phyloP scores from a whole-genome alignment of 371 early-diverging fungal genomes.

The Mucor ambiguus region DNA sequence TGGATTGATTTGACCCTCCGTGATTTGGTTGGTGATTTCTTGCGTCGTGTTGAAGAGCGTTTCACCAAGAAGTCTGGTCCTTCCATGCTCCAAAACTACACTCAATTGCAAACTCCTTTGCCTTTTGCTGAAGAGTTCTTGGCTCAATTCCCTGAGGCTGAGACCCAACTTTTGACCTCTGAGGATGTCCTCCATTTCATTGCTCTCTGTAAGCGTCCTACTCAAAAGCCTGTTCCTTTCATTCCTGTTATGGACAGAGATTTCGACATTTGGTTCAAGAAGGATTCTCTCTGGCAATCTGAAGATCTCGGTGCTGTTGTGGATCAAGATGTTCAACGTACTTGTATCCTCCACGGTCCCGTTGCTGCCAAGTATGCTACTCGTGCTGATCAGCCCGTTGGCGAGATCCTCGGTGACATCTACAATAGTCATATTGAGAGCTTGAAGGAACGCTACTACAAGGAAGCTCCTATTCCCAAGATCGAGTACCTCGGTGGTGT shows the following conservation, averaged over 20 bases:
- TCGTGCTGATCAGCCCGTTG: slow-evolving; percentile 85
- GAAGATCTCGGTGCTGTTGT: slow-evolving; percentile 93
- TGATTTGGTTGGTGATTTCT: slow-evolving; percentile 85
- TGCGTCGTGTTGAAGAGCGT: slow-evolving; percentile 91
- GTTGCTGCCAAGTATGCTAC: slow-evolving; percentile 84
- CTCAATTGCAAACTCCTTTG: slow-evolving; percentile 71
- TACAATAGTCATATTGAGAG: slow-evolving; percentile 81
- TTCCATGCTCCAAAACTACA: slow-evolving; percentile 74
- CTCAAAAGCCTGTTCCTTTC: slow-evolving; percentile 92
- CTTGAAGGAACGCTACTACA: slow-evolving; percentile 81
- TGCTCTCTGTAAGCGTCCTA: slow-evolving; percentile 78
- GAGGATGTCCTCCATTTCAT: slow-evolving; percentile 94
- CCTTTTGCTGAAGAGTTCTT: slow-evolving; percentile 76
- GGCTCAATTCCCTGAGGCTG: slow-evolving; percentile 78
- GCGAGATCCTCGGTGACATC: slow-evolving; percentile 88
- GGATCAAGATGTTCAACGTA: slow-evolving; percentile 88
- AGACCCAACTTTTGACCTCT: slow-evolving; percentile 80
- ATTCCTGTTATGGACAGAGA: slow-evolving; percentile 91
- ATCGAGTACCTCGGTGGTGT: slow-evolving; percentile 85
- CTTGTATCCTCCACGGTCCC: slow-evolving; percentile 96
- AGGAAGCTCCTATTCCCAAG: slow-evolving; percentile 68
- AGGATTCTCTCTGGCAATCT: slow-evolving; percentile 96
- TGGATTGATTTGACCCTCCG: slow-evolving; percentile 91
- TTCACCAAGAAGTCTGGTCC: slow-evolving; percentile 64
- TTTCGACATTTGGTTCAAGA: slow-evolving; percentile 95